Conservation (phyloP, 352 stramenopile species). For the Phytophthora pistaciae region DNA sequence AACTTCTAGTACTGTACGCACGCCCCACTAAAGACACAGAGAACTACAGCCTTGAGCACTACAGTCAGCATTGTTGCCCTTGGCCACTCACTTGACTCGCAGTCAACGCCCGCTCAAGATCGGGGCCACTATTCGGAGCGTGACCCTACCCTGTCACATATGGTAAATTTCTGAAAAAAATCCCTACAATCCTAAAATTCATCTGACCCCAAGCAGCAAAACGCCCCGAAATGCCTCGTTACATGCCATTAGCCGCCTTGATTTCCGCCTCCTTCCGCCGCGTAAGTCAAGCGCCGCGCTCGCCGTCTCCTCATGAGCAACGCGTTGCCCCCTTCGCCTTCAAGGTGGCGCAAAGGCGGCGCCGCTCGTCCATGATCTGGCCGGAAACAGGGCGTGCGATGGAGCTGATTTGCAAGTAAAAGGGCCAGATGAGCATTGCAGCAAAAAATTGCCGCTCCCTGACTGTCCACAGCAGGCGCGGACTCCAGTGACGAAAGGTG, state of each 20-base stretch:
- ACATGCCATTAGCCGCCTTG: background rate
- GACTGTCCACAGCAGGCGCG: background rate
- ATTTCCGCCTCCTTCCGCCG: background rate
- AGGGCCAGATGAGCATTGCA: constrained; percentile 15
- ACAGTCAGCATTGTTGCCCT: too few relatives aligned
- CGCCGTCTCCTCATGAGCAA: background rate
- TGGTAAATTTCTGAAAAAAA: background rate
- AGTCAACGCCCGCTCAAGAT: constrained; percentile 25
- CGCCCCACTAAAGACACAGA: too few relatives aligned
- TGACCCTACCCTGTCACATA: background rate
- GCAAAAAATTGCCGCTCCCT: constrained; percentile 26
- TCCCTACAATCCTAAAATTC: background rate
- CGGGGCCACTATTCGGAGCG: constrained; percentile 19
- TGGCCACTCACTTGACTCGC: background rate
- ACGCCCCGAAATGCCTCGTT: background rate
- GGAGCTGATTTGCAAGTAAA: constrained; percentile 34
- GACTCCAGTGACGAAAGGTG: background rate
- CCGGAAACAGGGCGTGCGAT: constrained; percentile 4
- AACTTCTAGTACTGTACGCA: background rate
- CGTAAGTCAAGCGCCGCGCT: background rate
- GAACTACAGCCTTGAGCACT: too few relatives aligned
- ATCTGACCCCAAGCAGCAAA: background rate
- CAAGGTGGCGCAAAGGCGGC: constrained; percentile 16
- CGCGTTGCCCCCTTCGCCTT: background rate
- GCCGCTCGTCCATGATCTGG: constrained; percentile 6